Evolutionary conservation across 1,284 basidiomycete genomes (phyloP).

Genomic region (Ceratobasidium sp.): DNA sequence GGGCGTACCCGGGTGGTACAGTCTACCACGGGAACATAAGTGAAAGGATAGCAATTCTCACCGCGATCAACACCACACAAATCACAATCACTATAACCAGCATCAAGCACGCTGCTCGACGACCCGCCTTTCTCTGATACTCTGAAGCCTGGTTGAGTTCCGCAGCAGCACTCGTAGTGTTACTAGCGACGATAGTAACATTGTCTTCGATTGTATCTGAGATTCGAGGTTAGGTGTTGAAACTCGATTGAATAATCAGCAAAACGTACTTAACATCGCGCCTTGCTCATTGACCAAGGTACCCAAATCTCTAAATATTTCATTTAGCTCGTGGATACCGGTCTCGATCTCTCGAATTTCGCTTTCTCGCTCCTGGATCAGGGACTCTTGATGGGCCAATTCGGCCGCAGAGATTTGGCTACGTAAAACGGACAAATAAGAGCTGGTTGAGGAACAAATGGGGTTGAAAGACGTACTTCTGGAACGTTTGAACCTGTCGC

Average conservation of each 20-base stretch:
- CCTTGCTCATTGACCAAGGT: conserved; percentile 96
- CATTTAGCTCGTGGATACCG: conserved; percentile 95
- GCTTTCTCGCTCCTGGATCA: conserved; percentile 93
- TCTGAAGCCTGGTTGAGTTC: conserved; percentile 91
- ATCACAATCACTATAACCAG: conserved; percentile 87
- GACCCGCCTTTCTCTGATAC: conserved; percentile 94
- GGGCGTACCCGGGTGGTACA: conserved; percentile 19
- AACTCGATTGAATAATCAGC: not conserved
- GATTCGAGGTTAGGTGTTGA: conserved; percentile 6
- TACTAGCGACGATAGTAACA: conserved; percentile 83
- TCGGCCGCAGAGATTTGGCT: conserved; percentile 78
- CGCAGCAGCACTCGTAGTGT: conserved; percentile 84
- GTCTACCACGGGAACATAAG: conserved; percentile 35
- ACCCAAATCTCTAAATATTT: conserved; percentile 97
- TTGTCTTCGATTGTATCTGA: conserved; percentile 97
- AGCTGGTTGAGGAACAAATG: not conserved
- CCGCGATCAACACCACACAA: conserved; percentile 88
- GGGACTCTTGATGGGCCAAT: conserved; percentile 93
- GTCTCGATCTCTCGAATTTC: conserved; percentile 98
- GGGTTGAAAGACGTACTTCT: not conserved
- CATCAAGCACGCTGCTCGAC: conserved; percentile 88
- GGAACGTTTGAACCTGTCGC: conserved; percentile 64
- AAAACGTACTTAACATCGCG: conserved; percentile 82
- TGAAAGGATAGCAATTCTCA: conserved; percentile 54
- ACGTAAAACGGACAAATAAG: not conserved